Evolutionary conservation across 441 rosid species (phyloP).

Genomic region (Gossypium schwendimanii): DNA sequence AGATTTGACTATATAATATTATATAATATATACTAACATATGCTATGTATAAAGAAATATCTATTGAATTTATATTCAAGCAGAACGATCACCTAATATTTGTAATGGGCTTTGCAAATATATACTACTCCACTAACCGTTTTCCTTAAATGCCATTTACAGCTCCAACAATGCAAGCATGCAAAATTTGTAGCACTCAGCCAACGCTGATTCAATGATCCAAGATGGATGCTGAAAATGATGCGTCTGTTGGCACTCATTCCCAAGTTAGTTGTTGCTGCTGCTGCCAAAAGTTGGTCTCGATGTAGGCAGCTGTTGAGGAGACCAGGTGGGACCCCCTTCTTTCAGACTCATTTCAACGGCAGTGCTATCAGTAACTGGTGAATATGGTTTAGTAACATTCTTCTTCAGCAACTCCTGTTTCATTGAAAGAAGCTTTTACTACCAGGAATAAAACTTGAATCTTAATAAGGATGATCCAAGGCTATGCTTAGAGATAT

Average conservation of each 20-base stretch:
- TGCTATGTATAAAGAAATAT: neutral
- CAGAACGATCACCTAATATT: neutral
- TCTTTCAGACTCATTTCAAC: conserved; percentile 39
- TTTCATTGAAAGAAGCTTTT: conserved; percentile 9
- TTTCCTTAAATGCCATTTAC: neutral
- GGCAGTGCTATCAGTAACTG: conserved; percentile 34
- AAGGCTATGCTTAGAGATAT: neutral
- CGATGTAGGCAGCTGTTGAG: conserved; percentile 47
- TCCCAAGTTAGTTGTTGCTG: conserved; percentile 24
- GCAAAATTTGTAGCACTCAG: neutral
- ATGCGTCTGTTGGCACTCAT: neutral
- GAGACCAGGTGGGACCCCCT: conserved; percentile 36
- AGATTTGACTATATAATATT: neutral
- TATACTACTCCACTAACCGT: neutral
- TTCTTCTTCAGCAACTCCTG: conserved; percentile 70
- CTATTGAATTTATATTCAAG: neutral
- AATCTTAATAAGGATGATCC: neutral
- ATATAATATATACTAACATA: neutral
- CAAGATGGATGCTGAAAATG: neutral
- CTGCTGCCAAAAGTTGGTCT: conserved; percentile 63
- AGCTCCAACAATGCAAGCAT: neutral
- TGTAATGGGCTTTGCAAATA: neutral
- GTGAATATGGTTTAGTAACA: conserved; percentile 80
- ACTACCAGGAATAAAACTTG: neutral
- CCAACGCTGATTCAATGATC: neutral